A percentile compares a stretch with the other conserved stretches of the same genome.
phyloP scores from a whole-genome alignment of 176 grass and related monocot genomes.

The Raddia distichophylla region DNA sequence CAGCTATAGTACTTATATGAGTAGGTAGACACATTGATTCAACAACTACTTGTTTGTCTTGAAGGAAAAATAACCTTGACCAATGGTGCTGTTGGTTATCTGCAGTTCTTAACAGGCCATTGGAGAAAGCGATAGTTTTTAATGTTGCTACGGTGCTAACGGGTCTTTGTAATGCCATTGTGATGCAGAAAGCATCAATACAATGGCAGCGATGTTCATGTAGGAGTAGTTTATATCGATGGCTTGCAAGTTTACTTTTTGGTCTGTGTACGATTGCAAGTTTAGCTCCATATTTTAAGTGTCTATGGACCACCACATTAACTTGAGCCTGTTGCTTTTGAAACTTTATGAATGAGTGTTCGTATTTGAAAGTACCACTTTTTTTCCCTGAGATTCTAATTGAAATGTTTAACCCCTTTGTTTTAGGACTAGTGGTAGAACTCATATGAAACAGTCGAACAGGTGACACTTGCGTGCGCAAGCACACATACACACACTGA shows the following conservation, averaged over 20 bases:
- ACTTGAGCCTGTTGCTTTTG: background rate
- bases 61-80: background rate
- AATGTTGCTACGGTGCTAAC: background rate
- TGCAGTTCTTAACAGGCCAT: background rate
- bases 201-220: background rate
- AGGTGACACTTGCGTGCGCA: too few species aligned
- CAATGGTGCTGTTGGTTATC: background rate
- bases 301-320: background rate
- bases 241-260: conserved; percentile 1
- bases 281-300: background rate
- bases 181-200: background rate
- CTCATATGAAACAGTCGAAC: background rate
- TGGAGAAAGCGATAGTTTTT: background rate
- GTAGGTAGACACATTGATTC: background rate
- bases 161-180: background rate
- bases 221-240: background rate
- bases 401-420: background rate
- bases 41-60: conserved; percentile 4
- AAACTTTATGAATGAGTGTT: background rate
- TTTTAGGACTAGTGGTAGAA: background rate
- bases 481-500: background rate
- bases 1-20: conserved; percentile 15
- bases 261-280: background rate
- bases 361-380: background rate
- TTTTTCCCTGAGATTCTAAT: background rate